Percentiles rank a stretch among this genome's conserved stretches.
These are phyloP conservation scores for Potentilla sterilis DNA, from an alignment of 306 rosid genomes.

Conservation along the genomic window DNA sequence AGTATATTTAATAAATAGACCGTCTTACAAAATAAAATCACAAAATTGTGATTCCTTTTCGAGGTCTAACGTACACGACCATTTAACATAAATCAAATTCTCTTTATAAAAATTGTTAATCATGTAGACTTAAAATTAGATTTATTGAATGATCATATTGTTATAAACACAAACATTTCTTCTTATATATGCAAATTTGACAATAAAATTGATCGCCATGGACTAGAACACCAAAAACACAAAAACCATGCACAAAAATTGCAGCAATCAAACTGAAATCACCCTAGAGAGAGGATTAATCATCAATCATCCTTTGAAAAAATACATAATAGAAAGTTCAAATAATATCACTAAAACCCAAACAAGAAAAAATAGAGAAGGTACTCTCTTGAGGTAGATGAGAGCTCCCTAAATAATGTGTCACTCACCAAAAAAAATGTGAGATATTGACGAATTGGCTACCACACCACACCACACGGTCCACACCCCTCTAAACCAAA, in stretches of 20 bases:
- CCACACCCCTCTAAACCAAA: slow-evolving; percentile 1
- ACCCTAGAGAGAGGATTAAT: neutral
- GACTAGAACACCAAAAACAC: neutral
- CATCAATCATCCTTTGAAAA: too few relatives aligned
- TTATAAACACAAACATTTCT: too few relatives aligned
- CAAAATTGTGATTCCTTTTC: neutral
- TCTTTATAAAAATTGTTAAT: neutral
- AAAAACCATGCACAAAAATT: too few relatives aligned
- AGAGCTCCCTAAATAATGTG: neutral
- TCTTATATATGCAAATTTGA: neutral
- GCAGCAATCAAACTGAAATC: too few relatives aligned
- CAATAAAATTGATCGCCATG: neutral
- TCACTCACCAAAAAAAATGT: neutral
- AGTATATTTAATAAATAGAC: neutral
- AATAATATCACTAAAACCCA: neutral
- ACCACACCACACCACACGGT: neutral
- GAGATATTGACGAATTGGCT: neutral
- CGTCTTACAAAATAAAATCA: neutral
- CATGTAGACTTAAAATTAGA: neutral
- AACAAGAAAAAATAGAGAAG: neutral
- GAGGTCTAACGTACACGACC: neutral
- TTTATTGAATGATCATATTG: too few relatives aligned
- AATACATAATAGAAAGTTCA: too few relatives aligned
- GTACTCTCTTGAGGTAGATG: neutral
- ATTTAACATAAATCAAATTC: neutral